Conservation (phyloP, 106 monocot species). For the Acorus calamus region DNA sequence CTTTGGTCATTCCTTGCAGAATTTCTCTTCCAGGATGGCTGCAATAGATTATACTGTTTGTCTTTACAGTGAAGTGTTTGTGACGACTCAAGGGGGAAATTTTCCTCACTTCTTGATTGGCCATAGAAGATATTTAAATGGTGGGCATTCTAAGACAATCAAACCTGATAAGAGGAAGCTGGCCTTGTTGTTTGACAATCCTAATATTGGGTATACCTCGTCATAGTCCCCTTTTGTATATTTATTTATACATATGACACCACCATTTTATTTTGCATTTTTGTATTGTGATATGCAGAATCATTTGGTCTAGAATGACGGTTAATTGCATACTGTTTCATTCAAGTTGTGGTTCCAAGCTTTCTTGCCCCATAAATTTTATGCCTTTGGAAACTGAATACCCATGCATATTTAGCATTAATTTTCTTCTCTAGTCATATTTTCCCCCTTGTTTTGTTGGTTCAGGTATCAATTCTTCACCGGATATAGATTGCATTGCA, state of each 20-base stretch:
- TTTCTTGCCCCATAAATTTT: too few species aligned
- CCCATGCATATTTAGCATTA: too few species aligned
- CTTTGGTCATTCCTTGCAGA: constrained; percentile 30
- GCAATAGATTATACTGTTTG: constrained; percentile 95
- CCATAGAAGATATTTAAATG: constrained; percentile 80
- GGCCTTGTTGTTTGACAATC: constrained; percentile 82
- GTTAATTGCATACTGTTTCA: too few species aligned
- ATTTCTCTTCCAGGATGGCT: constrained; percentile 94
- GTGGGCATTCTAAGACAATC: constrained; percentile 93
- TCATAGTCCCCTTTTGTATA: neutral
- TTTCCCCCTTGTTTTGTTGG: too few species aligned
- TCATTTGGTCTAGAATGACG: neutral
- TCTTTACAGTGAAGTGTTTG: constrained; percentile 95
- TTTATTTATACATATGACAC: neutral
- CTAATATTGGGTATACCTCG: constrained; percentile 57
- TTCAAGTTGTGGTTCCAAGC: too few species aligned
- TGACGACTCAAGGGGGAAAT: constrained; percentile 97
- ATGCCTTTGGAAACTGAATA: too few species aligned
- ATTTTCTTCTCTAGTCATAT: too few species aligned
- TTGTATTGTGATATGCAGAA: neutral
- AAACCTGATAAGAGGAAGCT: constrained; percentile 95
- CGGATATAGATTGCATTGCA: too few species aligned
- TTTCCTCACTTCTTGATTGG: constrained; percentile 94
- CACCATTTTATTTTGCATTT: neutral
- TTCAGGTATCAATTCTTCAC: too few species aligned